A percentile compares a stretch with the other conserved stretches of the same genome.
Evolutionary conservation across 1,284 basidiomycete genomes (phyloP).

Genomic region (Rhodotorula sp.): DNA sequence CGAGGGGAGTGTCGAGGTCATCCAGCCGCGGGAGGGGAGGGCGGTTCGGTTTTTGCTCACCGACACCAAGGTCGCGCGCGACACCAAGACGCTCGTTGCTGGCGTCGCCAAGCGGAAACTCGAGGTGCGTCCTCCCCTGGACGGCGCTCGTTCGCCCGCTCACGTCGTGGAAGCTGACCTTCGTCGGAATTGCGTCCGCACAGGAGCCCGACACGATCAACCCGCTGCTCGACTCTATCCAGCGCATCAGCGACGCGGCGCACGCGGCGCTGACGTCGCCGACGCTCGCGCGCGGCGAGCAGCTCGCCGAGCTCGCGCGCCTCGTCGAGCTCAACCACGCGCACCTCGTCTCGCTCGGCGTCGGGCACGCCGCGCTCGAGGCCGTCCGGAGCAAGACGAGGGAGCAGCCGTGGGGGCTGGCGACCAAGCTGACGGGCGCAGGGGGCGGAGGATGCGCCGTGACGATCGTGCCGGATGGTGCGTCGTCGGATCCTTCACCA

Average conservation of each 20-base stretch:
- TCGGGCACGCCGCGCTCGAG: constrained; percentile 88
- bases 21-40: background rate
- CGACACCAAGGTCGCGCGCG: constrained; percentile 86
- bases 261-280: constrained; percentile 67
- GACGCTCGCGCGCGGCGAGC: constrained; percentile 63
- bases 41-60: constrained; percentile 80
- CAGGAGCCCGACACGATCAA: constrained; percentile 78
- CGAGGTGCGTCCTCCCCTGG: constrained; percentile 56
- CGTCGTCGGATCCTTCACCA: constrained; percentile 24
- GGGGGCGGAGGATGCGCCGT: constrained; percentile 99
- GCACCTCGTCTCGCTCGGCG: constrained; percentile 83
- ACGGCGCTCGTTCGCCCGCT: constrained; percentile 21
- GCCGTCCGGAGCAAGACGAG: constrained; percentile 71
- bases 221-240: constrained; percentile 72
- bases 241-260: constrained; percentile 78
- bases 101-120: constrained; percentile 74
- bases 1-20: constrained; percentile 52
- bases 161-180: constrained; percentile 23
- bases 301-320: constrained; percentile 56
- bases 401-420: constrained; percentile 66
- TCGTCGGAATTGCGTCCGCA: background rate
- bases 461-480: constrained; percentile 86
- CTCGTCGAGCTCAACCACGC: constrained; percentile 87
- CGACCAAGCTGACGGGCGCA: constrained; percentile 97
- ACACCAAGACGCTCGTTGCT: constrained; percentile 93